A percentile compares a stretch with the other conserved stretches of the same genome.
phyloP scores from a whole-genome alignment of 73 alveolate species.

The Paramecium tetraurelia region DNA sequence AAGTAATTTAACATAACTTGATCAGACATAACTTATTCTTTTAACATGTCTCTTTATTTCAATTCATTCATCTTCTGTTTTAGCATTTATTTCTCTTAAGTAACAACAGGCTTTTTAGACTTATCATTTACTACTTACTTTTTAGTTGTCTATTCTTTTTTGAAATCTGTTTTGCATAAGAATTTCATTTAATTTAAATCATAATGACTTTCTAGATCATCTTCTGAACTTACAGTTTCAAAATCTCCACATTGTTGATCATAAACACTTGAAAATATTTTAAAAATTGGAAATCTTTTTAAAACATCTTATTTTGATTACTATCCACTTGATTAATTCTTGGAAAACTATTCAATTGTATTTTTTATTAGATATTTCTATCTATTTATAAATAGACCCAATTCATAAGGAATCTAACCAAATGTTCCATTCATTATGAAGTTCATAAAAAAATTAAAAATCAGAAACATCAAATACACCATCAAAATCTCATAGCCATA shows the following conservation, averaged over 20 bases:
- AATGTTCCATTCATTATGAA: background rate
- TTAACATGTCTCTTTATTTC: background rate
- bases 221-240: constrained; percentile 16
- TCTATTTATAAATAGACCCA: background rate
- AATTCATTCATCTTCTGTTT: background rate
- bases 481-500: background rate
- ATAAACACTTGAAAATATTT: background rate
- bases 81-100: background rate
- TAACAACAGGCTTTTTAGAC: background rate
- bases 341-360: background rate
- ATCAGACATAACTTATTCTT: background rate
- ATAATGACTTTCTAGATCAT: background rate
- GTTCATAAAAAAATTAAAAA: background rate
- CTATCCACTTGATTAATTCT: background rate
- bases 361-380: background rate
- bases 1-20: background rate
- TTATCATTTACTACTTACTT: background rate
- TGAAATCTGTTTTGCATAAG: background rate
- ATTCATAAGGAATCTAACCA: background rate
- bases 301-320: background rate
- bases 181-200: background rate
- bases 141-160: background rate
- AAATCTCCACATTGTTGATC: background rate
- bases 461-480: background rate
- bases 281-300: constrained; percentile 8